Base-by-base conservation (phyloP, 2,329 filamentous ascomycete genomes). In the Penicillium sp. region DNA sequence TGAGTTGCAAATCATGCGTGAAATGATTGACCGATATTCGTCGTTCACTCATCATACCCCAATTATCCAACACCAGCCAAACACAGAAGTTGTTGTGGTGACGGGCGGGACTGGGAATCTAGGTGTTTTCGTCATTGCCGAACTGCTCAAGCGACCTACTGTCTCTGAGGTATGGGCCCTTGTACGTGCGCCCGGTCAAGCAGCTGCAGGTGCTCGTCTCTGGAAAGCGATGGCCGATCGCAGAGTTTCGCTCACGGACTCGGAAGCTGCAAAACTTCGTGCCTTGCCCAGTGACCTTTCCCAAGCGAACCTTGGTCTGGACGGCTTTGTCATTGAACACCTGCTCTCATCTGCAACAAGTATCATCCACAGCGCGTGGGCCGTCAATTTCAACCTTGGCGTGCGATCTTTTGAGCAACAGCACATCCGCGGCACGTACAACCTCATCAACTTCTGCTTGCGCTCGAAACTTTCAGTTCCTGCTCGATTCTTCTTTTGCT, bases 41-140 rank as follows among this genome's bases (percentile, higher is more conserved):
- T 22, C 29, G n/a, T 75, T 76, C 35, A 64, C 61, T 9, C 59
- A 63, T 26, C 70, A 73, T 31, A 59, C 63, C 26, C 63, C 71
- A 0, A 57, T 56, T 10, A 52, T 57, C 5, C 8, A 70, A 1
- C 65, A 82, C 19, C 44, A 55, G 13, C 53, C 59, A 29, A 47
- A 56, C 22, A 53, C 54, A 24, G 57, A 63, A 52, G 9, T 72
- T 69, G 61, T 60, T 68, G 70, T 86, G 1, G 69, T 90, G 2
- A 90, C 87, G 0, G 88, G 87, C 1, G 82, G 82, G 0, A 90
- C 87, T 0, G 88, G 88, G 1, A 86, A 86, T 4, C 75, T 90
- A 0, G 88, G 88, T 0, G 78, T 84, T 0, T 85, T 88, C 60
- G 74, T 88, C 3, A 76, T 86, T 2, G 68, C 78, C 16, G 69